Evolutionary conservation across 495 filamentous ascomycete genomes (phyloP), one percentile per base, ranked within the genome.

Genomic region (Cercophora sp.): DNA sequence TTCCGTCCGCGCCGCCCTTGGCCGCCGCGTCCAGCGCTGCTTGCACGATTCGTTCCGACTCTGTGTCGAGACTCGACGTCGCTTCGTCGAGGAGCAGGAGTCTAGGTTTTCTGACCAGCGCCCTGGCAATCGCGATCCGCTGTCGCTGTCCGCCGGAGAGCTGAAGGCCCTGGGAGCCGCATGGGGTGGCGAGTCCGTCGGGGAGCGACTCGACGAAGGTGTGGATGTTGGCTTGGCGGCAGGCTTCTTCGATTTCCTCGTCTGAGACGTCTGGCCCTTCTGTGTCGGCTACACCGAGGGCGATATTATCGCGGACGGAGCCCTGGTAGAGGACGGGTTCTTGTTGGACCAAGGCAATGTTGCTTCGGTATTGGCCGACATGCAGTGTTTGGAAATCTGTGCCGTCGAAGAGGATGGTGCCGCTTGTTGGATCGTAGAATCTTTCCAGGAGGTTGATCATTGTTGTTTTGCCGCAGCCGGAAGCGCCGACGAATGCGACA

Each of bases 141-240:
- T 91, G 88, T 48, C 81, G 79, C 64, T 93, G 88, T 0, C 88
- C 88, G 5, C 88, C 88, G 0, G 82, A 86, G 31, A 93, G 78
- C 35, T 78, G 75, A 13, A 77, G 70, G 5, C 85, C 85, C 34
- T 78, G 78, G 0, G 73, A 70, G 1, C 86, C 85, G 31, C 81
- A 81, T 4, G 64, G 58, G 0, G 85, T 87, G 23, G 72, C 57
- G 36, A 81, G 73, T 0, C 82, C 80, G 4, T 80, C 69, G 1
- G 85, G 84, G 0, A 87, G 68, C 0, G 80, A 80, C 1, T 55
- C 58, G 42, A 87, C 78, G 48, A 87, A 84, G 13, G 83, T 77
- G 53, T 76, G 71, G 31, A 82, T 79, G 48, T 85, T 78, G 6
- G 85, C 84, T 20, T 80, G 70, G 34, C 70, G 71, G 54, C 79